Evolutionary conservation across 495 filamentous ascomycete genomes (phyloP).

Genomic region (Penicillium manginii): DNA sequence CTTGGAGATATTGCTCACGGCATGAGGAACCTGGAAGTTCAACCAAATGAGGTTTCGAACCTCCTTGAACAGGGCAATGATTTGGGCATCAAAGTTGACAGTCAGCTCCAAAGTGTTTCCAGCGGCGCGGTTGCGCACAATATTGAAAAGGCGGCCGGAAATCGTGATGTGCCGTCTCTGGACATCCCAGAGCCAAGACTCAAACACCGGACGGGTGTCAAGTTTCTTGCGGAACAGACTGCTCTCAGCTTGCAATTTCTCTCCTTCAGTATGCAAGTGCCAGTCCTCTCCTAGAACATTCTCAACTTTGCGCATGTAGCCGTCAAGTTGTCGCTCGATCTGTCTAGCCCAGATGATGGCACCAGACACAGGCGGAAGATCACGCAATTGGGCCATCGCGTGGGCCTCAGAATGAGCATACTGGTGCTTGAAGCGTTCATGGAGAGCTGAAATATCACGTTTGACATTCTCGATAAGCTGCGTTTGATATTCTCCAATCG

Average conservation of each 20-base stretch:
- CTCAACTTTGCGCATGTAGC: conserved; percentile 97
- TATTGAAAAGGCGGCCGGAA: conserved; percentile 86
- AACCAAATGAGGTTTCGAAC: conserved; percentile 96
- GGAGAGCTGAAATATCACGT: conserved; percentile 86
- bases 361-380: conserved; percentile 92
- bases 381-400: conserved; percentile 94
- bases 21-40: conserved; percentile 88
- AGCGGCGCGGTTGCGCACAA: conserved; percentile 81
- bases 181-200: conserved; percentile 92
- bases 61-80: conserved; percentile 98
- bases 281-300: conserved; percentile 92
- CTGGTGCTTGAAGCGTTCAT: conserved; percentile 97
- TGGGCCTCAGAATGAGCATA: conserved; percentile 98
- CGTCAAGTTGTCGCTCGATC: conserved; percentile 91
- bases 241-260: conserved; percentile 88
- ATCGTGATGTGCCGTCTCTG: conserved; percentile 85
- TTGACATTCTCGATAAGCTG: conserved; percentile 98
- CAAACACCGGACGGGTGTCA: conserved; percentile 88
- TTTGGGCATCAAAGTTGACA: conserved; percentile 96
- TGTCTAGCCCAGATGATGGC: conserved; percentile 97
- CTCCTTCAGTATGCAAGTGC: conserved; percentile 90
- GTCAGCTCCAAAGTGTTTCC: conserved; percentile 84
- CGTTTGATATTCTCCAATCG: conserved; percentile 95
- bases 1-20: conserved; percentile 92
- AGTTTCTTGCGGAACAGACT: conserved; percentile 93